Evolutionary conservation across 1,284 basidiomycete genomes (phyloP).

Genomic region (Xanthoconium separans): DNA sequence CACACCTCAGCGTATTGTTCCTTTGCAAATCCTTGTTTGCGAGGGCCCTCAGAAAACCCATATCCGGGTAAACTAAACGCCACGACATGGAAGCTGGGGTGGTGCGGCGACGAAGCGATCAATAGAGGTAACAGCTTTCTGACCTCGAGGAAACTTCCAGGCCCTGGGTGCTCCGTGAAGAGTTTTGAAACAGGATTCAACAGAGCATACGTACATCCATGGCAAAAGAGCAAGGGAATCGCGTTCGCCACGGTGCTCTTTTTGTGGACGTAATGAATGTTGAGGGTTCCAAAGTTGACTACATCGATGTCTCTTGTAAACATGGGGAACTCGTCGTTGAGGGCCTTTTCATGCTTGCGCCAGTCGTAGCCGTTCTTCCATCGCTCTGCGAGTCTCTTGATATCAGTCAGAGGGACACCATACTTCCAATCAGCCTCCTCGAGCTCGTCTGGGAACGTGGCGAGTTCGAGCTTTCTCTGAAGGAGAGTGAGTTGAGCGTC

Average conservation of each 20-base stretch:
- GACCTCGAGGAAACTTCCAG: too few species aligned
- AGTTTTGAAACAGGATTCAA: too few species aligned
- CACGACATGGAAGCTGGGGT: slow-evolving; percentile 42
- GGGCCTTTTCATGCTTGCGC: slow-evolving; percentile 38
- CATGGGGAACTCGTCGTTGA: slow-evolving; percentile 44
- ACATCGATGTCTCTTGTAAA: slow-evolving; percentile 43
- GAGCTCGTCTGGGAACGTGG: slow-evolving; percentile 43
- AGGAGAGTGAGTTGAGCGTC: slow-evolving; percentile 33
- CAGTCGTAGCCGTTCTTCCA: slow-evolving; percentile 47
- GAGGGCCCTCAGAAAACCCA: slow-evolving; percentile 48
- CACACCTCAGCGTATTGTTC: slow-evolving; percentile 42
- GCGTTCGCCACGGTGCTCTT: slow-evolving; percentile 36
- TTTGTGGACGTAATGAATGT: slow-evolving; percentile 46
- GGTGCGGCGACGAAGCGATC: too few species aligned
- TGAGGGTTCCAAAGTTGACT: slow-evolving; percentile 36
- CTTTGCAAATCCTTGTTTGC: slow-evolving; percentile 34
- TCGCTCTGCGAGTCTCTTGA: slow-evolving; percentile 37
- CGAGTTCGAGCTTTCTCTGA: slow-evolving; percentile 34
- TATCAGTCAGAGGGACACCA: slow-evolving; percentile 40
- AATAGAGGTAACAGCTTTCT: too few species aligned
- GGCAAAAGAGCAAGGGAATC: slow-evolving; percentile 47
- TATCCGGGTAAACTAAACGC: slow-evolving; percentile 51
- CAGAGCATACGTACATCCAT: slow-evolving; percentile 40
- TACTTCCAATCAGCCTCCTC: slow-evolving; percentile 39
- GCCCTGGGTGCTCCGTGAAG: too few species aligned